phyloP scores from a whole-genome alignment of 257 asterid species.

The Solanum lycopersicoides region DNA sequence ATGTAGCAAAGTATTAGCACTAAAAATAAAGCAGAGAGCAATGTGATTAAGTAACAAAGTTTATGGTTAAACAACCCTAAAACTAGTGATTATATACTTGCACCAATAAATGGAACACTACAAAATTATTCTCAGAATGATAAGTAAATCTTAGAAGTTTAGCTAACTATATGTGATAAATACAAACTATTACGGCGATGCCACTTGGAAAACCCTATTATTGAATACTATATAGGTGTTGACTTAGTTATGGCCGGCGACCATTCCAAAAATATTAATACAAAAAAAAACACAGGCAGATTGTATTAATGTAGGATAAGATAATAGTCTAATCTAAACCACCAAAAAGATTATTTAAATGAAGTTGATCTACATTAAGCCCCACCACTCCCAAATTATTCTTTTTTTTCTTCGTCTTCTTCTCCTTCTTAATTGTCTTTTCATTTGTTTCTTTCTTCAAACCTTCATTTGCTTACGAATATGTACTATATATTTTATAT shows the following conservation, averaged over 20 bases:
- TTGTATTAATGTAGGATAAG: neutral
- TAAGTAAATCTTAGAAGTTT: neutral
- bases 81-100: neutral
- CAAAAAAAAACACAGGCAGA: neutral
- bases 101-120: neutral
- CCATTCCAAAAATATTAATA: neutral
- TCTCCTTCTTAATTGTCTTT: constrained; percentile 33
- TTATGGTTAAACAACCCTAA: neutral
- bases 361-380: neutral
- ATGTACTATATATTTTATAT: neutral
- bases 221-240: neutral
- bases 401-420: neutral
- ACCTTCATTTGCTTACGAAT: constrained; percentile 5
- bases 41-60: neutral
- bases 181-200: neutral
- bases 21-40: neutral
- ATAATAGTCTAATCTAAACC: neutral
- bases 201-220: neutral
- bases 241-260: constrained; percentile 3
- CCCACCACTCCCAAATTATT: constrained; percentile 14
- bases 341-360: neutral
- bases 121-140: no score
- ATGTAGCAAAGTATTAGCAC: neutral
- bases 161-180: no score
- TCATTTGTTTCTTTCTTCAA: constrained; percentile 21